Evolutionary conservation across 768 basidiomycete species (phyloP), one percentile per base, ranked within the genome.

Genomic region (Mycena rebaudengoi): DNA sequence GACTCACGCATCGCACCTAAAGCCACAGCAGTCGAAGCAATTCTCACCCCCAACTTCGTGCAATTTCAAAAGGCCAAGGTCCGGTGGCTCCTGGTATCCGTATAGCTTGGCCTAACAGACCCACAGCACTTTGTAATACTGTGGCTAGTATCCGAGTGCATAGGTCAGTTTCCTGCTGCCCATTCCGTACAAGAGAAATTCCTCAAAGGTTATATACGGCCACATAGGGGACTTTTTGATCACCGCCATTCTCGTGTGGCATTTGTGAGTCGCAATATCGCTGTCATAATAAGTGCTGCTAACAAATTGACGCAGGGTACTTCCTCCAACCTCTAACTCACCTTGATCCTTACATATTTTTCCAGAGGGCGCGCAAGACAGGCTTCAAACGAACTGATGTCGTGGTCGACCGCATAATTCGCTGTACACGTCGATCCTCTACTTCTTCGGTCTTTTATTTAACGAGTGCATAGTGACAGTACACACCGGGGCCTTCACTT

Each of bases 391-490:
- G 18, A 16, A 39, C 50, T 8, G 35, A 52, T 30, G 7, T 52
- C 4, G 21, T 52, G 20, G 50, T 52, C 20, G 57, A 59, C 48
- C 45, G 45, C 2, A 59, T 59, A 29, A 59, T 59, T 33, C 25
- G 11, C 30, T 26, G 46, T 48, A 28, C 10, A 35, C 23, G 5
- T n/a, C 18, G 7, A 25, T 4, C 21, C 28, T 39, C 23, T 0
- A 13, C 5, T 35, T 39, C 21, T 6, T 16, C 12, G n/a, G n/a
- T 23, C n/a, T 14, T 23, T 29, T 20, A 2, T 18, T 30, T 25
- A 23, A 52, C 28, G 16, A 21, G 23, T 21, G n/a, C 3, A 23
- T 25, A 52, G 50, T 52, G 50, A 52, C 50, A 3, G 35, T 52
- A 23, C 50, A 52, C 26, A 52, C 50, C 32, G 35, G 50, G 14